Conservation (phyloP, 1,284 basidiomycete genomes). For the Abortiporus biennis region DNA sequence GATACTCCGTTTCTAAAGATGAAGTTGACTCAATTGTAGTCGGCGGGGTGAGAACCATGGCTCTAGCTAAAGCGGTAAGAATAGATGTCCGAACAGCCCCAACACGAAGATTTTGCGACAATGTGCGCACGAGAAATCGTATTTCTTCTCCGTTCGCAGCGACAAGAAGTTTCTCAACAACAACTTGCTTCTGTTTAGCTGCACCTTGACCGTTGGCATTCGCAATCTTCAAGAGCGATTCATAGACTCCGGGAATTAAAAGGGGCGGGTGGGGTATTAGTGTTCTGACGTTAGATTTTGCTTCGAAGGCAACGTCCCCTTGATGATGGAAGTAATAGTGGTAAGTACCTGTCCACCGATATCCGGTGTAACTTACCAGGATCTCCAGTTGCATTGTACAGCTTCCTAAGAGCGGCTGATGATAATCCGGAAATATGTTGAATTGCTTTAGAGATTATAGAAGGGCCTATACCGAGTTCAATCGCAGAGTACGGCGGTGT, state of each 20-base stretch:
- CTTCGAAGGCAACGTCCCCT: slow-evolving; percentile 82
- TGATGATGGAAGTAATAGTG: slow-evolving; percentile 4
- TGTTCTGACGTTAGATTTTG: slow-evolving; percentile 75
- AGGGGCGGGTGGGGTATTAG: slow-evolving; percentile 71
- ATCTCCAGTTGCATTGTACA: slow-evolving; percentile 67
- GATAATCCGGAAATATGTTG: slow-evolving; percentile 80
- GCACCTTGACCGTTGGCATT: slow-evolving; percentile 70
- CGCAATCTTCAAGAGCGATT: slow-evolving; percentile 60
- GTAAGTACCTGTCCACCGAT: too few species aligned
- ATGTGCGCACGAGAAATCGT: slow-evolving; percentile 77
- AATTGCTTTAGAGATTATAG: slow-evolving; percentile 76
- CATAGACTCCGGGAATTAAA: slow-evolving; percentile 59
- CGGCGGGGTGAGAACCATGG: slow-evolving; percentile 63
- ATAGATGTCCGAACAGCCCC: slow-evolving; percentile 86
- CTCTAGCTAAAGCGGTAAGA: slow-evolving; percentile 77
- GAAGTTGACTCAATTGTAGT: slow-evolving; percentile 28
- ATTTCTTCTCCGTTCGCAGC: slow-evolving; percentile 84
- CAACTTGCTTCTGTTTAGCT: slow-evolving; percentile 68
- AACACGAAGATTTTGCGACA: slow-evolving; percentile 80
- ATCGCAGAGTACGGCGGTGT: slow-evolving; percentile 71
- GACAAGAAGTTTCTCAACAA: slow-evolving; percentile 80
- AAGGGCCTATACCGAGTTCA: slow-evolving; percentile 74
- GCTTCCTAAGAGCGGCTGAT: slow-evolving; percentile 55
- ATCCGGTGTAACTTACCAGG: too few species aligned
- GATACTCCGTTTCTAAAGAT: slow-evolving; percentile 11